phyloP scores from a whole-genome alignment of 2,329 filamentous ascomycete genomes.

The Amauroascus niger region DNA sequence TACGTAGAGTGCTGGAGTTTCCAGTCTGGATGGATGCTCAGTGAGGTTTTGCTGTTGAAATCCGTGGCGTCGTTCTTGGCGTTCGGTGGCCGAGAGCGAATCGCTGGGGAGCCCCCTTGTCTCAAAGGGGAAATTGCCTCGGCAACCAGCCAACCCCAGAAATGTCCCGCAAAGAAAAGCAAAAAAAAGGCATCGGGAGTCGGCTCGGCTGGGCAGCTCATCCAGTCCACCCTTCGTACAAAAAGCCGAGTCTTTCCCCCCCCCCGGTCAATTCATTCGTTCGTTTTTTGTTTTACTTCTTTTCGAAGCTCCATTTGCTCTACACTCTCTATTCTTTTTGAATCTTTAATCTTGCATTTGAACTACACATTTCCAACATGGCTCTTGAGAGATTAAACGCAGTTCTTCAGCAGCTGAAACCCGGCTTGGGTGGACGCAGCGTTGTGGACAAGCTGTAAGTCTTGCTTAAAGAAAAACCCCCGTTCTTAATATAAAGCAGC shows the following conservation, averaged over 20 bases:
- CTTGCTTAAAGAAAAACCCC: neutral
- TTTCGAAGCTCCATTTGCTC: no score
- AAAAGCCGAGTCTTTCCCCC: slow-evolving; percentile 1
- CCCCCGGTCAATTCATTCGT: neutral
- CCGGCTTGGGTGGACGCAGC: slow-evolving; percentile 15
- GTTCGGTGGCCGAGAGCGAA: neutral
- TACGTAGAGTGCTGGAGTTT: no score
- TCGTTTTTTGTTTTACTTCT: neutral
- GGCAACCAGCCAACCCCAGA: neutral
- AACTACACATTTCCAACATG: slow-evolving; percentile 11
- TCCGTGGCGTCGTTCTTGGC: neutral
- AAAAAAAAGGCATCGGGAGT: neutral
- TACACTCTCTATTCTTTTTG: neutral
- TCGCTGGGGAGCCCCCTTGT: neutral
- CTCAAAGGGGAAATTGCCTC: slow-evolving; percentile 5
- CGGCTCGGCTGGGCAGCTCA: slow-evolving; percentile 3
- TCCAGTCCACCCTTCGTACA: neutral
- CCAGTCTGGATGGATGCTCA: no score
- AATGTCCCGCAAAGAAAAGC: neutral
- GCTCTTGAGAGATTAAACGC: slow-evolving; percentile 18
- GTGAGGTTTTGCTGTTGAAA: neutral
- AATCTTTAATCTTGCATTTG: no score
- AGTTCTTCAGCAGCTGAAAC: slow-evolving; percentile 19
- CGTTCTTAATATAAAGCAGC: no score
- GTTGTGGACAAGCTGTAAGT: slow-evolving; percentile 18